Conservation (phyloP, 106 monocot species). For the Apostasia ramifera region DNA sequence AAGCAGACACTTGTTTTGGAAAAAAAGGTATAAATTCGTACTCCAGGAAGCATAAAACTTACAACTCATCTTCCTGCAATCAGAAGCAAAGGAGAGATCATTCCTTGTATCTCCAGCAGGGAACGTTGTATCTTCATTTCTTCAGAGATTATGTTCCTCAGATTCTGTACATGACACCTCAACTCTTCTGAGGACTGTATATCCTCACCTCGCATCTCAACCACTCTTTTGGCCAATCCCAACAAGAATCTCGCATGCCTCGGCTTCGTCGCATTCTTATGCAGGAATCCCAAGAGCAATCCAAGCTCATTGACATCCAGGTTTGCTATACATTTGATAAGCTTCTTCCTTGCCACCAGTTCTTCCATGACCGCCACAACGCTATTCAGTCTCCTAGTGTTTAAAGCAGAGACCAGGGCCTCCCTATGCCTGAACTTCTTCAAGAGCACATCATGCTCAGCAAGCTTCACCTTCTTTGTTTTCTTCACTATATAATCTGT, state of each 20-base stretch:
- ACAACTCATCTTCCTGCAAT: slow-evolving; percentile 66
- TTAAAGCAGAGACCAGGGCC: slow-evolving; percentile 59
- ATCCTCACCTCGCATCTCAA: slow-evolving; percentile 65
- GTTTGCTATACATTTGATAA: slow-evolving; percentile 55
- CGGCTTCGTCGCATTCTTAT: slow-evolving; percentile 61
- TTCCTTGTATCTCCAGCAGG: slow-evolving; percentile 86
- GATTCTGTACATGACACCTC: slow-evolving; percentile 45
- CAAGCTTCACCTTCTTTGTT: slow-evolving; percentile 43
- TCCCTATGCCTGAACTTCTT: slow-evolving; percentile 88
- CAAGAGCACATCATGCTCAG: slow-evolving; percentile 69
- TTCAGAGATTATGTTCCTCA: slow-evolving; percentile 60
- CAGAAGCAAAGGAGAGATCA: slow-evolving; percentile 78
- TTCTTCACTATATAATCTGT: slow-evolving; percentile 54
- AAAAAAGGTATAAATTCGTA: background rate
- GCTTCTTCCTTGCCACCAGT: slow-evolving; percentile 83
- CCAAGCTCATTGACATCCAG: slow-evolving; percentile 66
- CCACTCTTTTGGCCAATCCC: slow-evolving; percentile 61
- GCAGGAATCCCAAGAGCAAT: slow-evolving; percentile 56
- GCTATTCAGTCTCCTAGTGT: slow-evolving; percentile 31
- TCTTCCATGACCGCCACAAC: slow-evolving; percentile 81
- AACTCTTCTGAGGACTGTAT: slow-evolving; percentile 39
- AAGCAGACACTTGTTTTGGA: no score
- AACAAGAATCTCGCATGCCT: slow-evolving; percentile 77
- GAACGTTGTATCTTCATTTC: slow-evolving; percentile 69
- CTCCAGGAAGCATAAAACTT: slow-evolving; percentile 1